A percentile compares a stretch with the other conserved stretches of the same genome.
Conservation (phyloP, 176 grass and related monocot species). For the Aegilops bicornis region DNA sequence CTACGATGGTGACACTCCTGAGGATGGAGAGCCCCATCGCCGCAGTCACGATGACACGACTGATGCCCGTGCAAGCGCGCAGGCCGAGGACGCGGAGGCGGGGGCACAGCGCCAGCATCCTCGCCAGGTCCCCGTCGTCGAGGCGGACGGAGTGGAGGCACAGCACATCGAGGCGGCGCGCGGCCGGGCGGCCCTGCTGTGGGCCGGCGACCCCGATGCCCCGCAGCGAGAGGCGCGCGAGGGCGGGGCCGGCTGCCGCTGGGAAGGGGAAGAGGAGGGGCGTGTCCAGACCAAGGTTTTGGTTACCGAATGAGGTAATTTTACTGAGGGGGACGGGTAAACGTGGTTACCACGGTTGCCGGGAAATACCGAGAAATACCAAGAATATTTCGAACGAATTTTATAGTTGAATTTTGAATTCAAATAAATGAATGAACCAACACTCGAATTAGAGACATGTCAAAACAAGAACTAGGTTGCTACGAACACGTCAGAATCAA, state of each 20-base stretch:
- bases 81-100: conserved; percentile 45
- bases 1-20: conserved; percentile 37
- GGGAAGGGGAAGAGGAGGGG: conserved; percentile 15
- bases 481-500: no score
- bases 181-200: neutral
- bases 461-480: no score
- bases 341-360: no score
- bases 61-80: conserved; percentile 18
- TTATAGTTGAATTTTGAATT: no score
- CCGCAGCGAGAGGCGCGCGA: conserved; percentile 47
- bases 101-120: conserved; percentile 43
- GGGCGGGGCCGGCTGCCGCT: conserved; percentile 17
- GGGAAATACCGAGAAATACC: no score
- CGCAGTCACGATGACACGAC: neutral
- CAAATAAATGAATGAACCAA: no score
- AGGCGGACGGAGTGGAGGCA: conserved; percentile 35
- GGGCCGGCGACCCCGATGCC: neutral
- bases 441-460: no score
- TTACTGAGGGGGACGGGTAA: no score
- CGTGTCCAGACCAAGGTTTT: neutral
- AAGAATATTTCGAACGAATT: no score
- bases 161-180: conserved; percentile 20
- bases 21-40: neutral
- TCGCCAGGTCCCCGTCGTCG: neutral
- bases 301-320: no score